Conservation (phyloP, 2,329 filamentous ascomycete genomes). For the Leptographium radiaticola region DNA sequence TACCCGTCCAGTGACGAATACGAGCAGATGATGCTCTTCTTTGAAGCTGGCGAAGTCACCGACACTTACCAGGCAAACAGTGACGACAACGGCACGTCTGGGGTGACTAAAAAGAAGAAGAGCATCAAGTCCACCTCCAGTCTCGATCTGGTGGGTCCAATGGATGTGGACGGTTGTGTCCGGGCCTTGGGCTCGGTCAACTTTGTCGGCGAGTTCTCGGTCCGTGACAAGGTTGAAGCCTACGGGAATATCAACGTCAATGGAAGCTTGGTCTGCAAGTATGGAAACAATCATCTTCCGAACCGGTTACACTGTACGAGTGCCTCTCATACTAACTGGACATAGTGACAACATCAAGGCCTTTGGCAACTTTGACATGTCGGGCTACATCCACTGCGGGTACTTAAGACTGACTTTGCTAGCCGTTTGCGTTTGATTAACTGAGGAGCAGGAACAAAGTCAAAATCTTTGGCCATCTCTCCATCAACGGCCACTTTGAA, state of each 20-base stretch:
- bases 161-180: slow-evolving; percentile 34
- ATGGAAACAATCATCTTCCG: slow-evolving; percentile 7
- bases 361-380: slow-evolving; percentile 30
- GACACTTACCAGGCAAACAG: slow-evolving; percentile 6
- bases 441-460: slow-evolving; percentile 25
- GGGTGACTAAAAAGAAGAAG: slow-evolving; percentile 18
- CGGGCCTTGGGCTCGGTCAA: slow-evolving; percentile 30
- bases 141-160: slow-evolving; percentile 27
- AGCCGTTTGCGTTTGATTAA: slow-evolving; percentile 4
- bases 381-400: slow-evolving; percentile 25
- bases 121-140: slow-evolving; percentile 29
- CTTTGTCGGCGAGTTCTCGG: slow-evolving; percentile 29
- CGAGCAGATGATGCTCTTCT: slow-evolving; percentile 9
- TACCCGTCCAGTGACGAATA: slow-evolving; percentile 1
- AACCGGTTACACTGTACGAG: neutral
- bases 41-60: slow-evolving; percentile 8
- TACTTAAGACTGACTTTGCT: slow-evolving; percentile 7
- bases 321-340: neutral
- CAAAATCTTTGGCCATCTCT: slow-evolving; percentile 33
- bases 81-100: neutral
- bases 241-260: slow-evolving; percentile 30
- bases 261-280: slow-evolving; percentile 30
- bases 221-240: slow-evolving; percentile 32
- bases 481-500: slow-evolving; percentile 27
- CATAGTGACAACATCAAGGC: slow-evolving; percentile 30